A percentile compares a stretch with the other conserved stretches of the same genome.
Conservation (phyloP, 2,329 filamentous ascomycete species). For the Aspergillus fijiensis region DNA sequence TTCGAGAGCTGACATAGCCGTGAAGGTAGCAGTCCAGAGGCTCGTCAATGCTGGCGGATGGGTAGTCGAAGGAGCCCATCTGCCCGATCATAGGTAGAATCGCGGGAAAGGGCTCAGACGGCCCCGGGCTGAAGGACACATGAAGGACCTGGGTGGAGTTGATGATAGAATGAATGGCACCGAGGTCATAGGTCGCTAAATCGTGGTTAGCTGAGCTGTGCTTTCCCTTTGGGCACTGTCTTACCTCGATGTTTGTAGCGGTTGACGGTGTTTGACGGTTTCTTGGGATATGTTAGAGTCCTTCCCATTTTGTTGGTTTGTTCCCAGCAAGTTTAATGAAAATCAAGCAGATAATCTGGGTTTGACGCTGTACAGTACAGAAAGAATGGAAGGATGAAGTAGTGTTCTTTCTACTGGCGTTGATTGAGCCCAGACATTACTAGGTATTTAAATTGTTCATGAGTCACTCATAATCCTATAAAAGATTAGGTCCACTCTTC, state of each 20-base stretch:
- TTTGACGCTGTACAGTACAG: too few species aligned
- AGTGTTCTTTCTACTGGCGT: background rate
- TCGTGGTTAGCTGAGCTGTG: slow-evolving; percentile 12
- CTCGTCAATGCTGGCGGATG: slow-evolving; percentile 61
- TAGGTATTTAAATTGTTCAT: background rate
- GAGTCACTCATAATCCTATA: background rate
- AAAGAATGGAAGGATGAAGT: background rate
- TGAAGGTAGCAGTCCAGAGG: slow-evolving; percentile 77
- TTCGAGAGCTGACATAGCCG: slow-evolving; percentile 75
- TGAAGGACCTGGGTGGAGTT: slow-evolving; percentile 73
- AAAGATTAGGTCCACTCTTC: too few species aligned
- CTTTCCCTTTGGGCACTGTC: background rate
- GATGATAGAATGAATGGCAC: slow-evolving; percentile 72
- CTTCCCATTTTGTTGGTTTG: slow-evolving; percentile 38
- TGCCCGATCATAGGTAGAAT: slow-evolving; percentile 84
- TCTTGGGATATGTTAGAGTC: slow-evolving; percentile 59
- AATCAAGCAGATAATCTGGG: too few species aligned
- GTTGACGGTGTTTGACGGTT: slow-evolving; percentile 64
- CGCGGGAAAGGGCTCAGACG: slow-evolving; percentile 67
- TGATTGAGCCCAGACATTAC: too few species aligned
- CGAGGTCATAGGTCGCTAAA: slow-evolving; percentile 68
- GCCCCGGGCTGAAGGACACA: slow-evolving; percentile 69
- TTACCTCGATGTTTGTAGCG: slow-evolving; percentile 65
- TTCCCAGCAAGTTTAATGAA: background rate
- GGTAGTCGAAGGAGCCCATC: slow-evolving; percentile 69